A percentile compares a stretch with the other conserved stretches of the same genome.
Evolutionary conservation across 306 rosid species (phyloP).

Genomic region (Abrus precatorius): DNA sequence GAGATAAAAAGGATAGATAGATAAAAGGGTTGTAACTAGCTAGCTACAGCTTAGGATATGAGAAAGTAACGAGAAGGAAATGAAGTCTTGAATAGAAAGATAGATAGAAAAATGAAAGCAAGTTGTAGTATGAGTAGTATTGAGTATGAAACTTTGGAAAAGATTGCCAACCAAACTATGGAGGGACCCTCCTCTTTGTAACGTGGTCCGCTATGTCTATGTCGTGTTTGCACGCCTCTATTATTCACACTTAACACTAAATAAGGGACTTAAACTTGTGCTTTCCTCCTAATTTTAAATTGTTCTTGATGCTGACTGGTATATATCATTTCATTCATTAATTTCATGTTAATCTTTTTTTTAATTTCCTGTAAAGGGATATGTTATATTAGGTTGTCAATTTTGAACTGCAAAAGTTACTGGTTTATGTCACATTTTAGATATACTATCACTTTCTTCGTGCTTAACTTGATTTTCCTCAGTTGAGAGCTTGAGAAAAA

Average conservation of each 20-base stretch:
- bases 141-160: conserved; percentile 44
- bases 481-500: neutral
- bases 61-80: conserved; percentile 10
- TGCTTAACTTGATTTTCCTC: conserved; percentile 12
- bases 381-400: conserved; percentile 39
- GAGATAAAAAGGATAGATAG: neutral
- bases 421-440: conserved; percentile 41
- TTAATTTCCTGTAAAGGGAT: neutral
- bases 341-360: conserved; percentile 23
- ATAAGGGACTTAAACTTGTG: conserved; percentile 1
- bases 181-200: conserved; percentile 52
- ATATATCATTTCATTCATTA: neutral
- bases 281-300: conserved; percentile 36
- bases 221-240: conserved; percentile 97
- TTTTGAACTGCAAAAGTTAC: conserved; percentile 20
- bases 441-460: conserved; percentile 22
- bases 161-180: conserved; percentile 62
- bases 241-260: conserved; percentile 36
- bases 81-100: conserved; percentile 48
- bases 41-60: conserved; percentile 13
- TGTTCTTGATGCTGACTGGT: conserved; percentile 31
- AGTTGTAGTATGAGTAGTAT: conserved; percentile 12
- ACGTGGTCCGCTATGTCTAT: conserved; percentile 77
- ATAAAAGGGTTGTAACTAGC: neutral
- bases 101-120: conserved; percentile 37